These are phyloP conservation scores for Pseudozyma flocculosa DNA, from an alignment of 1,284 basidiomycete species.

Conservation along the genomic window DNA sequence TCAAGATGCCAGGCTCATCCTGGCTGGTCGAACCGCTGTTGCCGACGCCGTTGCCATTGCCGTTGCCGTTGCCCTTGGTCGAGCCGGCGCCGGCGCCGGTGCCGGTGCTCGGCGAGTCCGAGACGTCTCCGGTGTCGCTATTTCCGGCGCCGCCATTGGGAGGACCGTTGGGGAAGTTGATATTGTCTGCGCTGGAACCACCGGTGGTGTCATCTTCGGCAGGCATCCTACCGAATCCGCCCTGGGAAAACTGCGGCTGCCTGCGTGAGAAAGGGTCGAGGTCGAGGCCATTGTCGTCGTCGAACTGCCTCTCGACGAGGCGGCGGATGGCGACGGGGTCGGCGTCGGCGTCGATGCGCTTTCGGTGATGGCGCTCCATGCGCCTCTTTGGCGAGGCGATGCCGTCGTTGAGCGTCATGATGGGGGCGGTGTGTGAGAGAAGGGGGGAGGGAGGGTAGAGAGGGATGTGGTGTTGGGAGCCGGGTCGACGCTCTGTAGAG, in stretches of 20 bases:
- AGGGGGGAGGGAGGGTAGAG: too few relatives aligned
- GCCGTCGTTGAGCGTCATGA: neutral
- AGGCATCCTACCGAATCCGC: neutral
- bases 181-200: too few relatives aligned
- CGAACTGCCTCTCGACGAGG: slow-evolving; percentile 1
- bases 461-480: neutral
- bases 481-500: too few relatives aligned
- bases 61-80: slow-evolving; percentile 3
- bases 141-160: too few relatives aligned
- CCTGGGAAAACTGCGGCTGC: too few relatives aligned
- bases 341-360: neutral
- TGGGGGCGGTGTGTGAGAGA: too few relatives aligned
- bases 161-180: too few relatives aligned
- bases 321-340: neutral
- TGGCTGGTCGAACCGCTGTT: slow-evolving; percentile 1
- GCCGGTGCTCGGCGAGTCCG: too few relatives aligned
- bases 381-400: neutral
- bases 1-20: slow-evolving; percentile 3
- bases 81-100: slow-evolving; percentile 1
- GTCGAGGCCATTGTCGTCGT: slow-evolving; percentile 1
- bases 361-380: neutral
- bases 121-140: too few relatives aligned
- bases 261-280: slow-evolving; percentile 10
- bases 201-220: too few relatives aligned
- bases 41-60: slow-evolving; percentile 12